Conservation (phyloP, 1,139 yeast species). For the Geotrichum phurueaensis region DNA sequence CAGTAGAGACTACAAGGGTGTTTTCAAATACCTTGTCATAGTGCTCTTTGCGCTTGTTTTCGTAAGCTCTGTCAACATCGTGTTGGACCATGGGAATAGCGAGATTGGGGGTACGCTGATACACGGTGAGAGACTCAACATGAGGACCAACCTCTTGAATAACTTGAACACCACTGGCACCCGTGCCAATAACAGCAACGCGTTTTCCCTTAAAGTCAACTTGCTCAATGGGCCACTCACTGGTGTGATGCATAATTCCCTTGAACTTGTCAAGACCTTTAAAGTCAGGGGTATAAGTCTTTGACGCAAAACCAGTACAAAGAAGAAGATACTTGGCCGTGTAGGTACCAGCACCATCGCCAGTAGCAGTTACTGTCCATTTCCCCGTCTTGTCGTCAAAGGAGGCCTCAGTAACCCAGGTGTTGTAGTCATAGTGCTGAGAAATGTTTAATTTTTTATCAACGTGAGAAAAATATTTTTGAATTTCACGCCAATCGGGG, state of each 20-base stretch:
- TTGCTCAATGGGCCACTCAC: constrained; percentile 41
- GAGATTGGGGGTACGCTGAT: constrained; percentile 31
- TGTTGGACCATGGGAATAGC: constrained; percentile 29
- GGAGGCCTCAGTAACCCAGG: constrained; percentile 32
- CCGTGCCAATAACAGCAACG: constrained; percentile 44
- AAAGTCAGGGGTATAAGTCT: constrained; percentile 15
- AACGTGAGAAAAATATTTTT: constrained; percentile 41
- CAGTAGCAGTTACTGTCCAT: constrained; percentile 41
- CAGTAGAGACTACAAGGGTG: constrained; percentile 12
- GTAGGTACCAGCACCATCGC: constrained; percentile 37
- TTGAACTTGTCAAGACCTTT: constrained; percentile 40
- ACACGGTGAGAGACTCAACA: constrained; percentile 24
- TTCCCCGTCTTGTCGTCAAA: constrained; percentile 36
- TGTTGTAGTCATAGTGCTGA: constrained; percentile 34
- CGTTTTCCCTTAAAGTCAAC: constrained; percentile 36
- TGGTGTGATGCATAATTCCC: constrained; percentile 47
- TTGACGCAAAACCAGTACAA: constrained; percentile 32
- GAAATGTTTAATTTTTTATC: constrained; percentile 38
- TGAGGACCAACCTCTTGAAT: constrained; percentile 18
- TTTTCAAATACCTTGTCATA: constrained; percentile 20
- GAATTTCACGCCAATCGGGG: constrained; percentile 48
- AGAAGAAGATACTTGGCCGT: constrained; percentile 35
- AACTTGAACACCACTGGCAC: constrained; percentile 45
- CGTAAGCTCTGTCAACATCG: constrained; percentile 11
- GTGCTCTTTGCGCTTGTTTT: constrained; percentile 17